These are phyloP conservation scores for Suillus ampliporus DNA, from an alignment of 768 basidiomycete genomes.

Conservation along the genomic window DNA sequence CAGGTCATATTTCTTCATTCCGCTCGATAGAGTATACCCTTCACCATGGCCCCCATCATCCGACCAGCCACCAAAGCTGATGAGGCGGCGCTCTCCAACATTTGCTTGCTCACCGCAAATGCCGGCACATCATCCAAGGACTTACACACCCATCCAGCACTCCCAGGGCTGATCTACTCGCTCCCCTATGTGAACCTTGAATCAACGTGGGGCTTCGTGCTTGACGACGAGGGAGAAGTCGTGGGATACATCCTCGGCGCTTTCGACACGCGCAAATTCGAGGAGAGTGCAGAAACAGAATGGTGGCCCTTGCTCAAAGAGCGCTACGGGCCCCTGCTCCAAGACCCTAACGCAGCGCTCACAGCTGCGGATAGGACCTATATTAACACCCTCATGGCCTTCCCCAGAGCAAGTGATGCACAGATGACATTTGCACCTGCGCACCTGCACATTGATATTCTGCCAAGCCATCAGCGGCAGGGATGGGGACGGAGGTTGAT, in stretches of 20 bases:
- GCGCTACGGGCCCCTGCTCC: slow-evolving; percentile 49
- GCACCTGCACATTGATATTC: slow-evolving; percentile 77
- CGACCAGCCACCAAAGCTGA: slow-evolving; percentile 63
- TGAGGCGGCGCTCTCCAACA: slow-evolving; percentile 60
- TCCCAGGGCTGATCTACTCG: slow-evolving; percentile 75
- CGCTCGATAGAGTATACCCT: not conserved
- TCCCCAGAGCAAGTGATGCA: slow-evolving; percentile 51
- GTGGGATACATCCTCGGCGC: slow-evolving; percentile 79
- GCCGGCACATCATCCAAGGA: slow-evolving; percentile 70
- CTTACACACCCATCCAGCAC: slow-evolving; percentile 64
- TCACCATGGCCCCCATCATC: slow-evolving; percentile 48
- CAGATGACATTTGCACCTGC: slow-evolving; percentile 70
- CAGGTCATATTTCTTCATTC: not conserved
- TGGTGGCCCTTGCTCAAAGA: slow-evolving; percentile 73
- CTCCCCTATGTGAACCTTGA: slow-evolving; percentile 74
- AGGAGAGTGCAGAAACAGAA: slow-evolving; percentile 53
- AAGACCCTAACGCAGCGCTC: slow-evolving; percentile 16
- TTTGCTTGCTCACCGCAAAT: slow-evolving; percentile 77
- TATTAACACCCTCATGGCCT: slow-evolving; percentile 41
- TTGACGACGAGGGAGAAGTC: slow-evolving; percentile 58
- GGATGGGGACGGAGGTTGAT: slow-evolving; percentile 78
- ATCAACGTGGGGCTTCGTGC: slow-evolving; percentile 72
- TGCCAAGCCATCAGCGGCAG: slow-evolving; percentile 66
- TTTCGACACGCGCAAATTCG: slow-evolving; percentile 68
- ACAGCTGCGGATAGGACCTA: slow-evolving; percentile 35